Percentiles rank a stretch among this genome's conserved stretches.
Conservation (phyloP, 139 green algal species). For the Coelastrella sp. region DNA sequence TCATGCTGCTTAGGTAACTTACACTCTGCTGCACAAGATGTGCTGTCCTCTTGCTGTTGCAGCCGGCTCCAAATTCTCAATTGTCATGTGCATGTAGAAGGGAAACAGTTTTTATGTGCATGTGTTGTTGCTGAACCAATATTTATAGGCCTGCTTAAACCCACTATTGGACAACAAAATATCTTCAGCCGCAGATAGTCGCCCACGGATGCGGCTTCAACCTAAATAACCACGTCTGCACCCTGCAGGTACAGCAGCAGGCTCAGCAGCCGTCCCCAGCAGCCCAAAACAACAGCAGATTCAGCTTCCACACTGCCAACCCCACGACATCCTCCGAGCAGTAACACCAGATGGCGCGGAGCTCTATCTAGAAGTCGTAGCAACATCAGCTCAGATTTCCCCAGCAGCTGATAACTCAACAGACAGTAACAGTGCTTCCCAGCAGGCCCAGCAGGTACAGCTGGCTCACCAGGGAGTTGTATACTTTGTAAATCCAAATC, state of each 20-base stretch:
- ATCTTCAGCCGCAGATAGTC: not conserved
- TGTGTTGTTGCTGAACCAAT: too few relatives aligned
- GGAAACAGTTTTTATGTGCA: too few relatives aligned
- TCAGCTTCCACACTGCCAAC: slow-evolving; percentile 5
- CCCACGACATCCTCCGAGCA: slow-evolving; percentile 19
- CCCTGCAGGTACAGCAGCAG: not conserved
- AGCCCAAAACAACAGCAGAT: not conserved
- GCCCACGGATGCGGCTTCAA: not conserved
- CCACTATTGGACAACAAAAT: too few relatives aligned
- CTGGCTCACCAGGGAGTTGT: slow-evolving; percentile 14
- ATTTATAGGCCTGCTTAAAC: too few relatives aligned
- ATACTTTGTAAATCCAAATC: slow-evolving; percentile 24
- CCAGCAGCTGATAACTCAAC: slow-evolving; percentile 18
- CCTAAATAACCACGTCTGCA: not conserved
- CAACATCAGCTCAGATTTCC: not conserved
- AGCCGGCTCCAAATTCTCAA: too few relatives aligned
- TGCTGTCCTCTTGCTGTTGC: too few relatives aligned
- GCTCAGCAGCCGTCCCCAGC: not conserved
- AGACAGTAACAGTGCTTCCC: not conserved
- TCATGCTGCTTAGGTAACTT: not conserved
- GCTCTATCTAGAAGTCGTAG: slow-evolving; percentile 23
- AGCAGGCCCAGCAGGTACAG: not conserved
- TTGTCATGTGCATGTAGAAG: too few relatives aligned
- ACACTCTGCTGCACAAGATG: not conserved
- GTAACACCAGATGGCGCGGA: slow-evolving; percentile 7